Evolutionary conservation across 2,329 filamentous ascomycete species (phyloP).

Genomic region (Cryphonectria japonica): DNA sequence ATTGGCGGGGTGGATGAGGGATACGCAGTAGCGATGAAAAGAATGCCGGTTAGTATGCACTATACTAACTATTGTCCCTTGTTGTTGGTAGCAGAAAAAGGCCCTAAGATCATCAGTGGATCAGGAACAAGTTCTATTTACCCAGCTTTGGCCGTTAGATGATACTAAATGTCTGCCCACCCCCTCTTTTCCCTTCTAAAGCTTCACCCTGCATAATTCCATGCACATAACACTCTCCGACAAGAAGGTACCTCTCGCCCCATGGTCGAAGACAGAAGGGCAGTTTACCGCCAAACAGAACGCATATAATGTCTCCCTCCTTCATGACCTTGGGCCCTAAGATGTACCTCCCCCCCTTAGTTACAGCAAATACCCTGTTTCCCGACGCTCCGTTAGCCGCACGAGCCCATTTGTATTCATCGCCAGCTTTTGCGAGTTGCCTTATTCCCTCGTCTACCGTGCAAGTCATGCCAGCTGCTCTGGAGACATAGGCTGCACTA

Average conservation of each 20-base stretch:
- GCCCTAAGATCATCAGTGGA: neutral
- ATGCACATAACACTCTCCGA: slow-evolving; percentile 3
- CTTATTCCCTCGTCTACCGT: neutral
- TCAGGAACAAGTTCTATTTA: neutral
- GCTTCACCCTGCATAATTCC: neutral
- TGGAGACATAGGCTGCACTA: neutral
- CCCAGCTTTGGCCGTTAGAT: neutral
- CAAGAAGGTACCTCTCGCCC: neutral
- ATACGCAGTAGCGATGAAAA: neutral
- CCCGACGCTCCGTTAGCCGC: neutral
- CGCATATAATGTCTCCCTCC: neutral
- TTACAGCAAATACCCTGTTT: neutral
- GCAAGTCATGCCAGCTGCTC: neutral
- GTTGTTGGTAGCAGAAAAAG: neutral
- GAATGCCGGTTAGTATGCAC: neutral
- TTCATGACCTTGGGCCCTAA: neutral
- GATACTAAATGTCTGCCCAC: neutral
- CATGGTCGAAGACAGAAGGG: neutral
- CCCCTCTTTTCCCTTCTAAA: neutral
- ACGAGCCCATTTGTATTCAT: neutral
- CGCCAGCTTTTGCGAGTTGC: neutral
- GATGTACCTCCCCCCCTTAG: neutral
- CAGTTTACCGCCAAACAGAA: neutral
- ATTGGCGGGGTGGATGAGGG: neutral
- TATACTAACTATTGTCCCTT: neutral